These are phyloP conservation scores for Yamadazyma taylorii DNA, from an alignment of 1,139 yeast genomes.

Conservation along the genomic window DNA sequence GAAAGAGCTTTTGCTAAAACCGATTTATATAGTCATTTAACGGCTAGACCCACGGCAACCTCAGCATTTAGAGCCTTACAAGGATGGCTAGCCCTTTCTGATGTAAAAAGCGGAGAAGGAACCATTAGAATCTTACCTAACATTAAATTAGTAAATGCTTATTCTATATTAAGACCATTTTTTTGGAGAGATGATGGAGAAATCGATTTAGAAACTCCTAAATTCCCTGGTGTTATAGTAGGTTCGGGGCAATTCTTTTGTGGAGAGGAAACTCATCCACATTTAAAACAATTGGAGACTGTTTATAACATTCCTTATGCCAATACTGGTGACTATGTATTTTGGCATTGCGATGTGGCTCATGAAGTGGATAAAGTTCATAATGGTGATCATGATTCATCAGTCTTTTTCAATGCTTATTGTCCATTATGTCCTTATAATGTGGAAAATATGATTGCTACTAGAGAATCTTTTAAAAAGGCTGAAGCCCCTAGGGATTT, in stretches of 20 bases:
- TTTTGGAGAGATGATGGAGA: conserved; percentile 34
- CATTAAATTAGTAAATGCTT: conserved; percentile 38
- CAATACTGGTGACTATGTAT: conserved; percentile 42
- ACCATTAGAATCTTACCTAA: conserved; percentile 43
- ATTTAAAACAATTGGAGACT: conserved; percentile 23
- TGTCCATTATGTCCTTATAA: conserved; percentile 19
- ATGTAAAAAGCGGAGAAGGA: conserved; percentile 41
- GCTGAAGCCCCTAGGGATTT: conserved; percentile 20
- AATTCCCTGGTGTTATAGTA: conserved; percentile 23
- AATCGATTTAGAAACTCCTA: conserved; percentile 23
- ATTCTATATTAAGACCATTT: conserved; percentile 45
- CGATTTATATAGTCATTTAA: conserved; percentile 30
- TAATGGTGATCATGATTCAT: conserved; percentile 36
- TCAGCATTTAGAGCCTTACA: conserved; percentile 46
- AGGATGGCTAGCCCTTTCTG: conserved; percentile 47
- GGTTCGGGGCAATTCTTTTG: conserved; percentile 23
- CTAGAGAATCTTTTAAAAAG: conserved; percentile 25
- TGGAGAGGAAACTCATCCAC: conserved; percentile 24
- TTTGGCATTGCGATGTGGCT: conserved; percentile 50
- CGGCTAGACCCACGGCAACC: conserved; percentile 31
- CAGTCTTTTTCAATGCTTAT: conserved; percentile 29
- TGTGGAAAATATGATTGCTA: conserved; percentile 20
- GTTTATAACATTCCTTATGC: conserved; percentile 35
- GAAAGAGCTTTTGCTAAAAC: conserved; percentile 35
- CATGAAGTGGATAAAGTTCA: conserved; percentile 50